Evolutionary conservation across 805 yeast species (phyloP).

Genomic region (Saturnispora quitensis): DNA sequence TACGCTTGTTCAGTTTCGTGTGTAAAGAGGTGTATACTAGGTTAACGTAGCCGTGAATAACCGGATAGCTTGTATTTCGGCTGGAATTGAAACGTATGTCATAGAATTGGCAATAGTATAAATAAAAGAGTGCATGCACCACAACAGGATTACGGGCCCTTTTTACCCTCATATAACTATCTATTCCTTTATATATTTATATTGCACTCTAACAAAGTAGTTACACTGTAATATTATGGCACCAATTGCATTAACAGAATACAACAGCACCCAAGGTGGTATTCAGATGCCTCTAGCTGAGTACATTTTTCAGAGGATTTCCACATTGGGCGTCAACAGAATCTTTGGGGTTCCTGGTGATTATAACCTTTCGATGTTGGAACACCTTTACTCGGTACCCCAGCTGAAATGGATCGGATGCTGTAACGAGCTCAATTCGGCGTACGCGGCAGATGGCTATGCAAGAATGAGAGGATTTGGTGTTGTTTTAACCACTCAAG

Average conservation of each 20-base stretch:
- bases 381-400: conserved; percentile 46
- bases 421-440: conserved; percentile 84
- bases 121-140: not conserved
- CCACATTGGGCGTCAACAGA: conserved; percentile 45
- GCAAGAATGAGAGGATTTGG: conserved; percentile 57
- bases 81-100: not conserved
- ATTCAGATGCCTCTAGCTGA: conserved; percentile 45
- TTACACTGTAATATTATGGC: conserved; percentile 10
- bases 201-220: not conserved
- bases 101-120: not conserved
- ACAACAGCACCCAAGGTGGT: not conserved
- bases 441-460: conserved; percentile 88
- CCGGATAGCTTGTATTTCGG: not conserved
- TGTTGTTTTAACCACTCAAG: conserved; percentile 64
- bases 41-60: not conserved
- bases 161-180: not conserved
- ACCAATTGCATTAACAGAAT: conserved; percentile 13
- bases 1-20: no score
- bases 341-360: conserved; percentile 79
- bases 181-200: not conserved
- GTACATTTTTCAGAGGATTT: conserved; percentile 51
- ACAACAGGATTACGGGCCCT: not conserved
- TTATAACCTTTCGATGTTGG: conserved; percentile 59
- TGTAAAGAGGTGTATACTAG: not conserved
- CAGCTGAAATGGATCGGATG: conserved; percentile 66